Evolutionary conservation across 2,329 filamentous ascomycete species (phyloP), one percentile per base, ranked within the genome.

Genomic region (Rugonectria rugulosa): DNA sequence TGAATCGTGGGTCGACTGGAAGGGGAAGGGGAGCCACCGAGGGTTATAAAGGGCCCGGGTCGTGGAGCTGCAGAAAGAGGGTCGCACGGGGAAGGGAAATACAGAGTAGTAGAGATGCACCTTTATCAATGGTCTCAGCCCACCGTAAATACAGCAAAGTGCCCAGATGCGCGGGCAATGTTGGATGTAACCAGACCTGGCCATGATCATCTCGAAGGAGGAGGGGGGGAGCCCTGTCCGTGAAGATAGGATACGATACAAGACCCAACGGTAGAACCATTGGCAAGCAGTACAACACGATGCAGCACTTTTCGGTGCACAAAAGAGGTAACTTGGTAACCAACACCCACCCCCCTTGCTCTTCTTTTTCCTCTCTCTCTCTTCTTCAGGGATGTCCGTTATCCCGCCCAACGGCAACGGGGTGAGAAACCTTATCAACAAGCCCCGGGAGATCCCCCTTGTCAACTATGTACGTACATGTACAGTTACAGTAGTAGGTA

Each of bases 341-440:
- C n/a, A n/a, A n/a, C n/a, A n/a, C n/a, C n/a, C n/a, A n/a, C n/a
- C n/a, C n/a, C 27, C 37, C 27, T 47, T 36, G 11, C 23, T 37
- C 23, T 14, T 27, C 9, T 26, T n/a, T 14, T 21, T 11, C 6
- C 15, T 15, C 17, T 17, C 24, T 29, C 44, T 31, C 15, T 17
- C n/a, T n/a, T n/a, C n/a, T n/a, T n/a, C n/a, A n/a, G n/a, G n/a
- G n/a, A n/a, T n/a, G n/a, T n/a, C n/a, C n/a, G n/a, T n/a, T n/a
- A n/a, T n/a, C n/a, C n/a, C n/a, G 17, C 32, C n/a, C 44, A 32
- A 15, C 14, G 10, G 21, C 23, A 17, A 20, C 9, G 37, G 26
- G 29, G 27, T 32, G 38, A 26, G 36, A 41, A 43, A 49, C 17
- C 52, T 54, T 54, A 54, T 54, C 52, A 54, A 45, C n/a, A n/a